These are phyloP conservation scores for Cladosporium sp. DNA, from an alignment of 2,329 filamentous ascomycete species.

Conservation along the genomic window DNA sequence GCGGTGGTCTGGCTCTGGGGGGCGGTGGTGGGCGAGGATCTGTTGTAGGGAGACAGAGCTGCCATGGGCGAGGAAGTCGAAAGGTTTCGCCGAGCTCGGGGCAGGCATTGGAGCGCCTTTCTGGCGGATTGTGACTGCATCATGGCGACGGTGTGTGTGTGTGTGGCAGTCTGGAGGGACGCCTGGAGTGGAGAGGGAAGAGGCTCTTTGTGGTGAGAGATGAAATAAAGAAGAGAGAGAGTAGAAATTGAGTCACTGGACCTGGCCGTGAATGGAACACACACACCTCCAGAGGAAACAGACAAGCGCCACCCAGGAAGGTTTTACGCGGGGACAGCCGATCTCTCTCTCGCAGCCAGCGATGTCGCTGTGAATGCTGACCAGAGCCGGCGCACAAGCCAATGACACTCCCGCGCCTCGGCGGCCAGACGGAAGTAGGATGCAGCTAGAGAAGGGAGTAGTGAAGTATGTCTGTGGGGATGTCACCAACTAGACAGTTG, in stretches of 20 bases:
- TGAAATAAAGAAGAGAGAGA: not conserved
- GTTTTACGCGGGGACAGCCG: not conserved
- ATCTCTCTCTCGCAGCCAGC: no score
- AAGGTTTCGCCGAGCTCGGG: slow-evolving; percentile 38
- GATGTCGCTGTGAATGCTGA: no score
- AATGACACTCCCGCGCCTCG: no score
- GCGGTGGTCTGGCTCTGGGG: slow-evolving; percentile 20
- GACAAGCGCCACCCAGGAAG: slow-evolving; percentile 1
- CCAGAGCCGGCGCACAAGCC: not conserved
- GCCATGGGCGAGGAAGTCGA: slow-evolving; percentile 37
- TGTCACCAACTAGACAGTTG: no score
- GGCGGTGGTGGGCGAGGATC: slow-evolving; percentile 21
- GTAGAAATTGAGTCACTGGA: slow-evolving; percentile 9
- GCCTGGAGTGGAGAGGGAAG: not conserved
- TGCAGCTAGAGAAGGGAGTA: no score
- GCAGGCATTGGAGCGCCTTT: slow-evolving; percentile 35
- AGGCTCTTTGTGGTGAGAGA: not conserved
- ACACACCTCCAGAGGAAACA: slow-evolving; percentile 1
- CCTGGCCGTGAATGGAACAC: not conserved
- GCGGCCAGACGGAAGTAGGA: no score
- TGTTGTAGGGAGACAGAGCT: slow-evolving; percentile 42
- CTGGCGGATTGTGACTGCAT: slow-evolving; percentile 30
- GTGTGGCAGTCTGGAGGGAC: slow-evolving; percentile 2
- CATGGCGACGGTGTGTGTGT: slow-evolving; percentile 21
- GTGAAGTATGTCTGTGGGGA: no score